Conservation (phyloP, 108 stramenopile species). For the Seminavis robusta region DNA sequence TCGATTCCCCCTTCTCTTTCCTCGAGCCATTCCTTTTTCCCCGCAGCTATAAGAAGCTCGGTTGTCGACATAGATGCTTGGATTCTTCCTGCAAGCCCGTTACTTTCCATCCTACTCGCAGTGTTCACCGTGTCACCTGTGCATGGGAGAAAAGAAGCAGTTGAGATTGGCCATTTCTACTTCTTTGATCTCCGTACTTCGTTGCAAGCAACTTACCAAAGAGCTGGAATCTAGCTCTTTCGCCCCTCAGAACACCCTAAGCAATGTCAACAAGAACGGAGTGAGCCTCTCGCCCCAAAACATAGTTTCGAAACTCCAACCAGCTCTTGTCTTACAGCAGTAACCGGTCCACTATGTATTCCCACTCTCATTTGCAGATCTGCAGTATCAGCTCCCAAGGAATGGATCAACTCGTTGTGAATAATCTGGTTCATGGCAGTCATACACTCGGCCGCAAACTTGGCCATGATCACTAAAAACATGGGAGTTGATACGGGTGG, state of each 20-base stretch:
- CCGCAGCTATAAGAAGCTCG: no score
- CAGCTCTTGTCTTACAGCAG: background rate
- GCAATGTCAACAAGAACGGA: background rate
- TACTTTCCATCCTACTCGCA: no score
- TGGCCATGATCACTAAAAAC: constrained; percentile 36
- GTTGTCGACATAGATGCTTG: no score
- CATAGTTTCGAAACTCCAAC: background rate
- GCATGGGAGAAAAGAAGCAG: no score
- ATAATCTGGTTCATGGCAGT: background rate
- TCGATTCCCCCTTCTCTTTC: no score
- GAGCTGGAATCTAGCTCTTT: constrained; percentile 29
- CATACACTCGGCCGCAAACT: constrained; percentile 24
- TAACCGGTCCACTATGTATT: constrained; percentile 19
- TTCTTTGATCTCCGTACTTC: no score
- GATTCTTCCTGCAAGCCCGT: no score
- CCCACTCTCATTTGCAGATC: constrained; percentile 14
- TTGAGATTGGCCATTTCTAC: constrained; percentile 19
- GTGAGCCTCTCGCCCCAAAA: background rate
- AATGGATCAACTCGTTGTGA: constrained; percentile 1
- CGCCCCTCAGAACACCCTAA: constrained; percentile 33
- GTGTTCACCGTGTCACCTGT: no score
- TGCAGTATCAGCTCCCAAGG: constrained; percentile 12
- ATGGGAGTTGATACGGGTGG: no score
- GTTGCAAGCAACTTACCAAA: no score
- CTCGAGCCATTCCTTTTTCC: no score